Base-by-base conservation (phyloP, 208 protist species). In the Blechomonas ayalai region DNA sequence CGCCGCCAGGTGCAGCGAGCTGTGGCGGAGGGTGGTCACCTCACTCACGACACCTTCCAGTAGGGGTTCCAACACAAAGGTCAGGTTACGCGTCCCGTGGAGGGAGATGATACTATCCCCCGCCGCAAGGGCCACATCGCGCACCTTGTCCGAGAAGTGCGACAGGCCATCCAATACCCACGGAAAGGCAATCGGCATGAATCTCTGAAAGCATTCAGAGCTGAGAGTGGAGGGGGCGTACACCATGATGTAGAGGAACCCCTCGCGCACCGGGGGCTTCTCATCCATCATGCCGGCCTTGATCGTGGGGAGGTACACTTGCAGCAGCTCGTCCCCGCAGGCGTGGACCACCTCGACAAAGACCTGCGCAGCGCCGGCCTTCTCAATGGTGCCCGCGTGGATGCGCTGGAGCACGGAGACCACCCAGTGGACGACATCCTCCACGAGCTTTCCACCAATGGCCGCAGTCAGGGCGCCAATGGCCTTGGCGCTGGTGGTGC, bases 231-330 rank as follows among this genome's bases (percentile, higher is more conserved):
- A 80, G 20, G 90, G 88, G 33, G 91, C 60, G 72, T 95, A 95
- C 27, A 94, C 73, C 67, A 96, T 90, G 33, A 96, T 75, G 57
- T 94, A 87, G 19, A 97, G 59, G 60, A 92, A 95, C 16, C 84
- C 90, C 49, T 97, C 85, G n/a, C 83, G 58, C 47, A 96, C 84
- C 5, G 77, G 57, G 15, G 84, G 78, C 18, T 67, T 59, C 47
- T 95, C 79, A 63, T 90, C 79, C 27, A 65, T 68, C 75, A 91
- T 92, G 50, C 83, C 81, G 16, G 37, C 51, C 40, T 74, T 39
- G 40, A 96, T 82, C 18, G 39, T 72, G 12, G 59, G 47, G 46
- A 86, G 73, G 62, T 82, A 82, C 25, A 69, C 44, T 40, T 73
- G 49, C 8, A 96, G 59, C 50, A 89, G 53, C 23, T 69, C 47